Evolutionary conservation across 139 green algal genomes (phyloP).

Genomic region (Yamagishiella unicocca): DNA sequence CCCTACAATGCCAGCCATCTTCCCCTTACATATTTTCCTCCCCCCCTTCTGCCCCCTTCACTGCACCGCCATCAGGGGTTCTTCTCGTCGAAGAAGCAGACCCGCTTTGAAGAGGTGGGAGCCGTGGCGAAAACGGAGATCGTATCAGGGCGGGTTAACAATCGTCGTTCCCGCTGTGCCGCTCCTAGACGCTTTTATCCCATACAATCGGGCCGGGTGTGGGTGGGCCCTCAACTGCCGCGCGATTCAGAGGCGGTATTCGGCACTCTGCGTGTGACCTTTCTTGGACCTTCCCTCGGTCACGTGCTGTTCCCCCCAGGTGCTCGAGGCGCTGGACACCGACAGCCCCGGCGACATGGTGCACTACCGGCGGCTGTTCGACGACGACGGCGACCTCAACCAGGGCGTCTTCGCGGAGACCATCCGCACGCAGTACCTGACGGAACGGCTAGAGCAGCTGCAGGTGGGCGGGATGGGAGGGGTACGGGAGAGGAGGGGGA

Average conservation of each 20-base stretch:
- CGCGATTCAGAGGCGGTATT: no score
- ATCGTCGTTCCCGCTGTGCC: no score
- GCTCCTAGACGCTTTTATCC: no score
- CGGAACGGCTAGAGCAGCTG: slow-evolving; percentile 50
- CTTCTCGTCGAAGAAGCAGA: slow-evolving; percentile 1
- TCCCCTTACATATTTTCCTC: no score
- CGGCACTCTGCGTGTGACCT: no score
- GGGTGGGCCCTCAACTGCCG: no score
- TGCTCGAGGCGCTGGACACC: slow-evolving; percentile 59
- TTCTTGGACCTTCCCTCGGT: no score
- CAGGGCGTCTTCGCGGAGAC: slow-evolving; percentile 58
- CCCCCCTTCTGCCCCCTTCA: not conserved
- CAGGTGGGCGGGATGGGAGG: slow-evolving; percentile 23
- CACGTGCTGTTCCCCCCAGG: no score
- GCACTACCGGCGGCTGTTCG: slow-evolving; percentile 51
- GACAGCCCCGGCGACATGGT: slow-evolving; percentile 53
- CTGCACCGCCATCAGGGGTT: slow-evolving; percentile 28
- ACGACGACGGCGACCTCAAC: slow-evolving; percentile 56
- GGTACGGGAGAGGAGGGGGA: not conserved
- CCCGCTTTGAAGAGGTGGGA: slow-evolving; percentile 17
- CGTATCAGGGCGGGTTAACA: no score
- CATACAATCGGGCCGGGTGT: no score
- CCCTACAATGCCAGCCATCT: no score
- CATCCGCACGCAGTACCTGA: slow-evolving; percentile 47
- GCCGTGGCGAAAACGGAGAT: no score